Evolutionary conservation across 2,329 filamentous ascomycete species (phyloP).

Genomic region (Neurospora crassa): DNA sequence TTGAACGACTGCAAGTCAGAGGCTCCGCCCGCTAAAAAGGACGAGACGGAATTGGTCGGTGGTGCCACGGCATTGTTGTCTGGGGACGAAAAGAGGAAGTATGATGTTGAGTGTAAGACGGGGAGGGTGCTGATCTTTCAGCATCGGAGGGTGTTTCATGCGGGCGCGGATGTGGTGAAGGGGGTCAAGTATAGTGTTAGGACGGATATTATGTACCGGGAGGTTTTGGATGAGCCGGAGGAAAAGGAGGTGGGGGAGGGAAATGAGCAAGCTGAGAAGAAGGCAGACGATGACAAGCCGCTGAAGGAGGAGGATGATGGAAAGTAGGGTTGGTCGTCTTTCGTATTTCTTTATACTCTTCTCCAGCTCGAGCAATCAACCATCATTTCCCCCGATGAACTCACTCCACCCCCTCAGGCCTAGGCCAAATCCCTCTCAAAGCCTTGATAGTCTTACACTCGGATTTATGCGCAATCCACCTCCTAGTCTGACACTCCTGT

Average conservation of each 20-base stretch:
- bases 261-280: background rate
- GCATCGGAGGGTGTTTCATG: constrained; percentile 40
- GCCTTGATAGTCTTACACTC: constrained; percentile 35
- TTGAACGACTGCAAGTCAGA: constrained; percentile 39
- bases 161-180: constrained; percentile 39
- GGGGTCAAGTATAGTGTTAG: constrained; percentile 49
- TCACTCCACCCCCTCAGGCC: background rate
- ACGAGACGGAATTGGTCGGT: constrained; percentile 31
- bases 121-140: constrained; percentile 54
- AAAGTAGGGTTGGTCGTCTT: background rate
- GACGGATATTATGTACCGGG: constrained; percentile 43
- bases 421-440: constrained; percentile 27
- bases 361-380: background rate
- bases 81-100: constrained; percentile 27
- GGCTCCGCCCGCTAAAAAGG: background rate
- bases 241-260: background rate
- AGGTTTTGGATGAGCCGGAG: constrained; percentile 5
- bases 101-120: constrained; percentile 46
- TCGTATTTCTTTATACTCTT: background rate
- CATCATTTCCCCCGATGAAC: background rate
- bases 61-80: constrained; percentile 49
- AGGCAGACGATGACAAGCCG: background rate
- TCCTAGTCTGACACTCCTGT: constrained; percentile 33
- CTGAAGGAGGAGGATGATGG: background rate
- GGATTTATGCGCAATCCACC: constrained; percentile 33